A percentile compares a stretch with the other conserved stretches of the same genome.
These are phyloP conservation scores for Penicillium psychrosexuale DNA, from an alignment of 2,329 filamentous ascomycete species.

Conservation along the genomic window DNA sequence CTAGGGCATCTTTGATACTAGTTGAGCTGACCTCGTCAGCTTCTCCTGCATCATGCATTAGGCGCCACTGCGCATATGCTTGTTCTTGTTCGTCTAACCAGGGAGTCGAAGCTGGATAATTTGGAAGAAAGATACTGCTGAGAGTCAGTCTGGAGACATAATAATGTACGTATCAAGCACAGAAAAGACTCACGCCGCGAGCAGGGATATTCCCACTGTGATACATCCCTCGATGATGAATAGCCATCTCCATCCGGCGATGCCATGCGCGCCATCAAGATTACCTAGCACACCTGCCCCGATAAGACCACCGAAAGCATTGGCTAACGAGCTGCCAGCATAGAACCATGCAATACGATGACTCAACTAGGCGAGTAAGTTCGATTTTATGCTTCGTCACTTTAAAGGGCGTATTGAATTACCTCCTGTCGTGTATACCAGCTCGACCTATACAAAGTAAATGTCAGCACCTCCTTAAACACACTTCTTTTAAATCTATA, in stretches of 20 bases:
- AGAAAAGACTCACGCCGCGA: constrained; percentile 29
- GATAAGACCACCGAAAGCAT: constrained; percentile 52
- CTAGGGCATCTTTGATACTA: constrained; percentile 47
- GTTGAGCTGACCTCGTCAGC: constrained; percentile 42
- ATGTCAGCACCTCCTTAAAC: no score
- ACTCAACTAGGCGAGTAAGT: constrained; percentile 38
- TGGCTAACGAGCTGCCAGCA: constrained; percentile 48
- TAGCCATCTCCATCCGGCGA: constrained; percentile 53
- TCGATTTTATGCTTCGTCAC: constrained; percentile 42
- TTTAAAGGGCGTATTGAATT: constrained; percentile 40
- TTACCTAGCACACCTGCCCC: constrained; percentile 50
- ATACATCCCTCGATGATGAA: constrained; percentile 56
- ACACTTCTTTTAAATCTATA: no score
- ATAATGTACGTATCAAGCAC: background rate
- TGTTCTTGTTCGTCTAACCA: constrained; percentile 55
- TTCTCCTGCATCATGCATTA: constrained; percentile 50
- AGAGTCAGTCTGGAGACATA: background rate
- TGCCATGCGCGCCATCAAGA: constrained; percentile 29
- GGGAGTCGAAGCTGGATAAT: constrained; percentile 53
- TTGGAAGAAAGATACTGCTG: constrained; percentile 39
- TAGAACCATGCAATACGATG: constrained; percentile 50
- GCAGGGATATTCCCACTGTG: constrained; percentile 38
- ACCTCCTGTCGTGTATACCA: constrained; percentile 52
- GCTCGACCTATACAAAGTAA: no score
- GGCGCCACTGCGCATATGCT: constrained; percentile 52